phyloP scores from a whole-genome alignment of 768 basidiomycete genomes.

The Mrakia gelida region DNA sequence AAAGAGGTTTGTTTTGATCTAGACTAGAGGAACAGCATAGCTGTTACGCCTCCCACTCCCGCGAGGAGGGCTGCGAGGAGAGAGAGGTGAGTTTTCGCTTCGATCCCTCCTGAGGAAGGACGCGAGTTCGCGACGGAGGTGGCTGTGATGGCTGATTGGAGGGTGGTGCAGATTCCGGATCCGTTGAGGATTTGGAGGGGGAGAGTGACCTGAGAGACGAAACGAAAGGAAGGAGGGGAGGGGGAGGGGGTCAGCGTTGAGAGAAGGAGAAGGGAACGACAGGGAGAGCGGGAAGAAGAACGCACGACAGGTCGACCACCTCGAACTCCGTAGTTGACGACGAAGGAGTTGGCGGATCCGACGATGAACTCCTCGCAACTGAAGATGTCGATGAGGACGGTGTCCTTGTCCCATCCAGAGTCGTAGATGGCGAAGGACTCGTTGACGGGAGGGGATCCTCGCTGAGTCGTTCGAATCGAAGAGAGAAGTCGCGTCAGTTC shows the following conservation, averaged over 20 bases:
- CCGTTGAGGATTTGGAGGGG: slow-evolving; percentile 26
- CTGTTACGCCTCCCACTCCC: background rate
- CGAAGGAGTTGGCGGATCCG: slow-evolving; percentile 61
- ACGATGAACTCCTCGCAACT: slow-evolving; percentile 65
- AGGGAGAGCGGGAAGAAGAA: background rate
- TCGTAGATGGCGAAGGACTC: slow-evolving; percentile 56
- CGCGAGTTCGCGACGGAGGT: background rate
- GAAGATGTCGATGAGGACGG: slow-evolving; percentile 50
- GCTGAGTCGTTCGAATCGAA: slow-evolving; percentile 11
- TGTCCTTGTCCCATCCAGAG: slow-evolving; percentile 52
- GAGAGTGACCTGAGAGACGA: slow-evolving; percentile 7
- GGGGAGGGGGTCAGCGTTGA: background rate
- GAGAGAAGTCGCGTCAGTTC: background rate
- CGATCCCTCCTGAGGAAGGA: background rate
- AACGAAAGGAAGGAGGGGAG: background rate
- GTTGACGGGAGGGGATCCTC: slow-evolving; percentile 53
- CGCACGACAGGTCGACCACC: slow-evolving; percentile 31
- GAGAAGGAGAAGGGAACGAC: too few relatives aligned
- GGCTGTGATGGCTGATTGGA: slow-evolving; percentile 1
- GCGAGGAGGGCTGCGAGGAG: background rate
- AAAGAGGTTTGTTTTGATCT: too few relatives aligned
- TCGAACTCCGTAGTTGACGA: slow-evolving; percentile 52
- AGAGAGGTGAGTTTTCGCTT: background rate
- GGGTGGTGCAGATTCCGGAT: slow-evolving; percentile 20
- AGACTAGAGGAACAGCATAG: slow-evolving; percentile 5